Conservation (phyloP, 805 yeast species). For the Cyberlindnera americana region DNA sequence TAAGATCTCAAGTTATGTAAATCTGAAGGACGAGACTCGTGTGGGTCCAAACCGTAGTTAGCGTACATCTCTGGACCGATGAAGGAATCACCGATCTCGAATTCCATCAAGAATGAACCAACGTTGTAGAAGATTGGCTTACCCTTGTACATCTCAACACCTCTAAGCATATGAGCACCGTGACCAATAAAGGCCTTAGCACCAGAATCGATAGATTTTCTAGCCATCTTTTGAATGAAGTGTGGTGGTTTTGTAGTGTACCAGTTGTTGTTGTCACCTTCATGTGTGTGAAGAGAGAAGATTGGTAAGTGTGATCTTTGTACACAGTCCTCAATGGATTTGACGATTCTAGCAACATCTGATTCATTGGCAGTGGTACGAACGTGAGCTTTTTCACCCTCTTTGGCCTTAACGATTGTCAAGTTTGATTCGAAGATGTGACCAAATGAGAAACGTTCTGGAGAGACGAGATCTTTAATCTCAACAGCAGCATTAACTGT, state of each 20-base stretch:
- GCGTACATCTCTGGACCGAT: slow-evolving; percentile 28
- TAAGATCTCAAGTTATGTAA: slow-evolving; percentile 27
- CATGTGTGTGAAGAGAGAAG: slow-evolving; percentile 29
- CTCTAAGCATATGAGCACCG: slow-evolving; percentile 31
- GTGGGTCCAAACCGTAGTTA: slow-evolving; percentile 23
- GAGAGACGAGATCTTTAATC: slow-evolving; percentile 23
- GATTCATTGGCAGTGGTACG: slow-evolving; percentile 22
- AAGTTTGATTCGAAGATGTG: slow-evolving; percentile 29
- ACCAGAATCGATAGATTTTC: slow-evolving; percentile 27
- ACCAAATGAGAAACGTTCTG: slow-evolving; percentile 27
- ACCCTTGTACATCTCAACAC: slow-evolving; percentile 29
- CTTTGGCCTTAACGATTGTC: slow-evolving; percentile 21
- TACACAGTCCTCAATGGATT: slow-evolving; percentile 23
- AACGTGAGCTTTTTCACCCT: slow-evolving; percentile 27
- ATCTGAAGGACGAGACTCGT: slow-evolving; percentile 28
- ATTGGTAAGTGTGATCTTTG: slow-evolving; percentile 28
- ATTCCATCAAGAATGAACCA: slow-evolving; percentile 29
- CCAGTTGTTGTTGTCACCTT: slow-evolving; percentile 32
- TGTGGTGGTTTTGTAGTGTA: slow-evolving; percentile 28
- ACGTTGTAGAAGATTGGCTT: slow-evolving; percentile 29
- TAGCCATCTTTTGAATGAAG: slow-evolving; percentile 26
- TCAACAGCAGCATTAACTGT: slow-evolving; percentile 29
- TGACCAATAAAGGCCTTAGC: slow-evolving; percentile 29
- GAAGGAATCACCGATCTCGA: slow-evolving; percentile 27
- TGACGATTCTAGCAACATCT: slow-evolving; percentile 25